Evolutionary conservation across 768 basidiomycete species (phyloP).

Genomic region (Leucocoprinus birnbaumii): DNA sequence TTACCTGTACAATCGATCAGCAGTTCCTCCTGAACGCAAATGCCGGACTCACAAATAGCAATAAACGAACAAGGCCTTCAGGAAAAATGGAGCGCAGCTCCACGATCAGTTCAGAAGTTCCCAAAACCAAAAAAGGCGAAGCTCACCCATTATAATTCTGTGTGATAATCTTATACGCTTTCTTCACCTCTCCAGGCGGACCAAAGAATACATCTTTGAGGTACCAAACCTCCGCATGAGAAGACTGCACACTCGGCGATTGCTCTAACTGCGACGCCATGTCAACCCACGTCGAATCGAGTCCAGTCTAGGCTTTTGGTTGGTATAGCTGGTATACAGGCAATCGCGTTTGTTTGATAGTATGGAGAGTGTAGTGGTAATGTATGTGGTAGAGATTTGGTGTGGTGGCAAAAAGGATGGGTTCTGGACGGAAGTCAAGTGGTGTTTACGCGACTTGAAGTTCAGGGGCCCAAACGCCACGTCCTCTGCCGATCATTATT

Average conservation of each 20-base stretch:
- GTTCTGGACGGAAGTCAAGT: too few species aligned
- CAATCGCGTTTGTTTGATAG: too few species aligned
- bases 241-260: constrained; percentile 33
- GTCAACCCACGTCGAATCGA: too few species aligned
- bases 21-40: not conserved
- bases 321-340: too few species aligned
- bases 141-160: constrained; percentile 84
- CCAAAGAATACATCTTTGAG: constrained; percentile 66
- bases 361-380: too few species aligned
- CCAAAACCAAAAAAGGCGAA: not conserved
- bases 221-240: constrained; percentile 69
- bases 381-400: not conserved
- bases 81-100: not conserved
- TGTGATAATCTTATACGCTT: constrained; percentile 62
- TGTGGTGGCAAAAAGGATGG: not conserved
- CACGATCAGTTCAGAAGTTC: not conserved
- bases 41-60: constrained; percentile 67
- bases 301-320: too few species aligned
- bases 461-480: too few species aligned
- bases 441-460: too few species aligned
- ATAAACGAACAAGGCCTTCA: constrained; percentile 87
- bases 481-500: too few species aligned
- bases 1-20: constrained; percentile 54
- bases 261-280: constrained; percentile 1
- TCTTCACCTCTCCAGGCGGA: constrained; percentile 19